A percentile compares a stretch with the other conserved stretches of the same genome.
Evolutionary conservation across 1,284 basidiomycete genomes (phyloP).

Genomic region (Polyporus tsugae): DNA sequence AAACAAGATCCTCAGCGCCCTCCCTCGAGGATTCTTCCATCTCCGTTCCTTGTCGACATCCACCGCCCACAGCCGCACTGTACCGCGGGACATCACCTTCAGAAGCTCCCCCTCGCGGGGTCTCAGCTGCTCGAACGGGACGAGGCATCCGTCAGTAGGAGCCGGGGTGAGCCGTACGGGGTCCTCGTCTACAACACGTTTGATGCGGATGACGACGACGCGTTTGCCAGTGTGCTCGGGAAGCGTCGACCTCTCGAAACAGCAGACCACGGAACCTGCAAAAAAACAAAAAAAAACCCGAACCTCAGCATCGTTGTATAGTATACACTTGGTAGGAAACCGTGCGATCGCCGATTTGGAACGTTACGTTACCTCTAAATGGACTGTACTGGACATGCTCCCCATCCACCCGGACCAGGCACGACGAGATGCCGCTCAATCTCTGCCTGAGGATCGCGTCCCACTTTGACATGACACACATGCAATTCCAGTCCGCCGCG

Average conservation of each 20-base stretch:
- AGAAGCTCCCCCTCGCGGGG: background rate
- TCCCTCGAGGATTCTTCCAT: background rate
- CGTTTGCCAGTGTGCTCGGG: background rate
- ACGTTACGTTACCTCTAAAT: too few species aligned
- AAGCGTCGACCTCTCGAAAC: background rate
- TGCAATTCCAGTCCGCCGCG: too few species aligned
- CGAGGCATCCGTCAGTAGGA: background rate
- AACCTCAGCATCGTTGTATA: background rate
- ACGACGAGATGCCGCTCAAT: too few species aligned
- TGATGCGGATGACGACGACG: background rate
- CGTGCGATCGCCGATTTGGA: too few species aligned
- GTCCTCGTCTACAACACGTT: background rate
- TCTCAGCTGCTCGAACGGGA: background rate
- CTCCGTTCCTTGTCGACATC: background rate
- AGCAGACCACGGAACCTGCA: background rate
- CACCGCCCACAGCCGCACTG: background rate
- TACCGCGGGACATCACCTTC: background rate
- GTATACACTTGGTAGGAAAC: background rate
- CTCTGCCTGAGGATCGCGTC: too few species aligned
- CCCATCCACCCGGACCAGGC: too few species aligned
- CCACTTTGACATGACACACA: too few species aligned
- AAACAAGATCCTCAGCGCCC: background rate
- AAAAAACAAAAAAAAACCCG: too few species aligned
- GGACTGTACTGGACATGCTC: too few species aligned
- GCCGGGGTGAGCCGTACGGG: background rate